A percentile compares a stretch with the other conserved stretches of the same genome.
Evolutionary conservation across 306 rosid species (phyloP).

Genomic region (Carpinus viminea): DNA sequence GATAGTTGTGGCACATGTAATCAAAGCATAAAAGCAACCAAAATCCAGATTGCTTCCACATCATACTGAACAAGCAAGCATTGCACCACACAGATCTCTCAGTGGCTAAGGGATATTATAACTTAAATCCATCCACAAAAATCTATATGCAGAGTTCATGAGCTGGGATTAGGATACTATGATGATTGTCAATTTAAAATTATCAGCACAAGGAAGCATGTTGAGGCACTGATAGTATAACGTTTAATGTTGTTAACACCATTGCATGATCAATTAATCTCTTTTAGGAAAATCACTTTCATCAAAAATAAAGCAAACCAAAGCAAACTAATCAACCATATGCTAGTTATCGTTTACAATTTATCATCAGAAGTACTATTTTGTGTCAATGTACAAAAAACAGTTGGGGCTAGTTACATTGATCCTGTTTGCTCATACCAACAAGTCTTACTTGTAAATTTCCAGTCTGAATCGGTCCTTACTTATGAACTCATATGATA

Average conservation of each 20-base stretch:
- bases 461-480: neutral
- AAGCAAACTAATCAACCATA: neutral
- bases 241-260: neutral
- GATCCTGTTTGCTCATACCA: constrained; percentile 1
- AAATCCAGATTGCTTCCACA: neutral
- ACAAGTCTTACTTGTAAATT: neutral
- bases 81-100: neutral
- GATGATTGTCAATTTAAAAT: neutral
- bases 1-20: neutral
- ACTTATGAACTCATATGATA: neutral
- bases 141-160: neutral
- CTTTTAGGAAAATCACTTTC: neutral
- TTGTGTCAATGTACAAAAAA: neutral
- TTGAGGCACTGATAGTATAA: neutral
- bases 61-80: neutral
- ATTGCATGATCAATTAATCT: neutral
- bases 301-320: neutral
- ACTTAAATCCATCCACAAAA: neutral
- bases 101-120: neutral
- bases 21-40: neutral
- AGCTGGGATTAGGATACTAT: neutral
- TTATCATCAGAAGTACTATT: neutral
- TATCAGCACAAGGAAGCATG: neutral
- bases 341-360: neutral
- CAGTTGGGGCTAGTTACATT: neutral